Conservation (phyloP, 495 filamentous ascomycete genomes). For the Neurospora sp. region DNA sequence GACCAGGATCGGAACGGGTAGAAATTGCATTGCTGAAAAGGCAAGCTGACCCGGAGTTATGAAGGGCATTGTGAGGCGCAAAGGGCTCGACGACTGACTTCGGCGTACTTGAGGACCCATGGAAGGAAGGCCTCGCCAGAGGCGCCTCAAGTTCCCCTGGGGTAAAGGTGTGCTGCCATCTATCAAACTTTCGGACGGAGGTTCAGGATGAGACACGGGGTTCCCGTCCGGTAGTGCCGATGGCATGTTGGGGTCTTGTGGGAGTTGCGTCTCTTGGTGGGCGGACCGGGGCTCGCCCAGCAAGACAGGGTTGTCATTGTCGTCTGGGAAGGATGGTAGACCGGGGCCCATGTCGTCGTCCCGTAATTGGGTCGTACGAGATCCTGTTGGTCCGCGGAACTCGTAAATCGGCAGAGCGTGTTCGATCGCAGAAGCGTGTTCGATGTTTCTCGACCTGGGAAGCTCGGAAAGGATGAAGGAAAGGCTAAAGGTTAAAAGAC, state of each 20-base stretch:
- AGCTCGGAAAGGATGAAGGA: background rate
- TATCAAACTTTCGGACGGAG: background rate
- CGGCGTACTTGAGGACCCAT: background rate
- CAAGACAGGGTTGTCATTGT: constrained; percentile 1
- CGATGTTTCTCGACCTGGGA: background rate
- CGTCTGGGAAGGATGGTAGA: background rate
- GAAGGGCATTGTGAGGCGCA: constrained; percentile 28
- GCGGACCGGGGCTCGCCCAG: background rate
- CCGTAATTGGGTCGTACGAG: background rate
- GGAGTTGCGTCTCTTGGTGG: background rate
- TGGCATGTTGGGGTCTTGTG: background rate
- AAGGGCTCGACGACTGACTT: constrained; percentile 22
- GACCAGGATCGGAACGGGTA: constrained; percentile 57
- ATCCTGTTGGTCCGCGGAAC: background rate
- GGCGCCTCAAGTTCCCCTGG: background rate
- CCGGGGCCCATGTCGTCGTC: constrained; percentile 6
- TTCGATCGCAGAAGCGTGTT: background rate
- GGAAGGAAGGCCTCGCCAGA: constrained; percentile 1
- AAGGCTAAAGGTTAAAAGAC: background rate
- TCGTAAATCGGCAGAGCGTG: background rate
- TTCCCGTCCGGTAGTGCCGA: background rate
- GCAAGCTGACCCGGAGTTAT: constrained; percentile 39
- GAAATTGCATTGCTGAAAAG: constrained; percentile 55
- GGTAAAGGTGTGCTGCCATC: background rate
- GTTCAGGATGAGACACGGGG: background rate